These are phyloP conservation scores for Aspergillus proliferans DNA, from an alignment of 2,329 filamentous ascomycete genomes.

Conservation along the genomic window DNA sequence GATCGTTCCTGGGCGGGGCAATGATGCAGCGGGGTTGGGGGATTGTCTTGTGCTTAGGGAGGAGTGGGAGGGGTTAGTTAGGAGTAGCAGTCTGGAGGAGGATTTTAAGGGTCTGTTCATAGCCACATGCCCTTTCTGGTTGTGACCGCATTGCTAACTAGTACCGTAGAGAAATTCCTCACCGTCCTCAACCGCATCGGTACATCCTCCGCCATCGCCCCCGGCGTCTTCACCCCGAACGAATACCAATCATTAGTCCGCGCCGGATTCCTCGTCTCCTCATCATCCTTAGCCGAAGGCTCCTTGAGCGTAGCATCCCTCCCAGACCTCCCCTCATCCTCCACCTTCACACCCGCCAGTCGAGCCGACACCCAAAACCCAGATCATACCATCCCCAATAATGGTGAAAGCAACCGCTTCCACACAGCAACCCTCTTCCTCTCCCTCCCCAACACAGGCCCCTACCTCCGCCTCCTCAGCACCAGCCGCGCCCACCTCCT, in stretches of 20 bases:
- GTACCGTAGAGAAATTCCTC: conserved; percentile 43
- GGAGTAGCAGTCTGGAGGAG: conserved; percentile 27
- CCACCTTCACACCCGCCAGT: conserved; percentile 19
- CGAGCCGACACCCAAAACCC: conserved; percentile 9
- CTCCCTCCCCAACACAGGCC: conserved; percentile 54
- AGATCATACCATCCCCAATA: background rate
- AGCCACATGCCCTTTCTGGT: background rate
- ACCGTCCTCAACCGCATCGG: conserved; percentile 42
- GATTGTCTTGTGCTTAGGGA: conserved; percentile 53
- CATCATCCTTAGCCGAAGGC: conserved; percentile 36
- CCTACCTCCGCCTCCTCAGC: conserved; percentile 53
- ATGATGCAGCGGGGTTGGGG: conserved; percentile 50
- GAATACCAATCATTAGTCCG: conserved; percentile 47
- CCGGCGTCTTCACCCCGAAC: conserved; percentile 38
- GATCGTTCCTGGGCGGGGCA: conserved; percentile 51
- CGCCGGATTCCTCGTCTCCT: conserved; percentile 51
- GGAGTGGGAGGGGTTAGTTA: conserved; percentile 46
- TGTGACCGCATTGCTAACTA: conserved; percentile 2
- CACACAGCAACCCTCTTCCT: conserved; percentile 41
- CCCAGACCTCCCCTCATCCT: conserved; percentile 19
- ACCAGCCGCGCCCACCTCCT: conserved; percentile 52
- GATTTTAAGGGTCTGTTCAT: conserved; percentile 27
- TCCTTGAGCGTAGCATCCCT: conserved; percentile 39
- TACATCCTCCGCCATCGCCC: conserved; percentile 42
- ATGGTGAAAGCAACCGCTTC: conserved; percentile 4